Conservation (phyloP, 129 eudicot species). For the Artemisia argyi region DNA sequence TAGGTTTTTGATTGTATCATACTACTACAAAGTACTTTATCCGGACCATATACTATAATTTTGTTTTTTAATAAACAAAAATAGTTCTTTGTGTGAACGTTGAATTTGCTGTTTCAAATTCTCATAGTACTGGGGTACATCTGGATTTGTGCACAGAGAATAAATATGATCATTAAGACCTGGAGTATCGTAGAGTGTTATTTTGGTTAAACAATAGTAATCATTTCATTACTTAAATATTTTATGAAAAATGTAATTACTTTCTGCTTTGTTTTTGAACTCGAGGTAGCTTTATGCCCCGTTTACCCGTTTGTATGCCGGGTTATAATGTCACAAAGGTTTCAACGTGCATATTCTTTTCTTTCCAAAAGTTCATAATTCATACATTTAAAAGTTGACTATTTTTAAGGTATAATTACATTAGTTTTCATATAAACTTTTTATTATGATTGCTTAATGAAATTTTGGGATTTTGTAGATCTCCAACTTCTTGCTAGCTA, state of each 20-base stretch:
- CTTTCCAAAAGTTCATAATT: conserved; percentile 16
- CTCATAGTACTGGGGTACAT: conserved; percentile 35
- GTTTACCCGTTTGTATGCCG: conserved; percentile 39
- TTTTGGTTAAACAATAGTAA: conserved; percentile 19
- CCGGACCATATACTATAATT: neutral
- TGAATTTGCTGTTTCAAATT: conserved; percentile 19
- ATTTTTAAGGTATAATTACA: no score
- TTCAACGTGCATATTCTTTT: conserved; percentile 11
- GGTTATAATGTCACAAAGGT: conserved; percentile 22
- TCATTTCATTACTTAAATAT: conserved; percentile 17
- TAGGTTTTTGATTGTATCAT: neutral
- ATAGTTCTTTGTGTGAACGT: conserved; percentile 12
- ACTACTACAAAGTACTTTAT: neutral
- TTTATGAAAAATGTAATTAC: conserved; percentile 26
- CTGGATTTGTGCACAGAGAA: conserved; percentile 49
- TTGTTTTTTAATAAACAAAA: neutral
- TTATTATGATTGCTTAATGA: neutral
- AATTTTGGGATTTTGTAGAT: neutral
- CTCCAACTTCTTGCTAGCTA: no score
- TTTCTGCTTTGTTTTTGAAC: conserved; percentile 64
- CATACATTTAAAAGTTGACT: neutral
- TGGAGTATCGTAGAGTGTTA: conserved; percentile 23
- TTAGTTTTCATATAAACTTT: no score
- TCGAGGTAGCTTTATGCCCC: conserved; percentile 62
- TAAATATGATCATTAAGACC: conserved; percentile 28